These are phyloP conservation scores for Aspergillus caelatus DNA, from an alignment of 2,329 filamentous ascomycete species.

Conservation along the genomic window DNA sequence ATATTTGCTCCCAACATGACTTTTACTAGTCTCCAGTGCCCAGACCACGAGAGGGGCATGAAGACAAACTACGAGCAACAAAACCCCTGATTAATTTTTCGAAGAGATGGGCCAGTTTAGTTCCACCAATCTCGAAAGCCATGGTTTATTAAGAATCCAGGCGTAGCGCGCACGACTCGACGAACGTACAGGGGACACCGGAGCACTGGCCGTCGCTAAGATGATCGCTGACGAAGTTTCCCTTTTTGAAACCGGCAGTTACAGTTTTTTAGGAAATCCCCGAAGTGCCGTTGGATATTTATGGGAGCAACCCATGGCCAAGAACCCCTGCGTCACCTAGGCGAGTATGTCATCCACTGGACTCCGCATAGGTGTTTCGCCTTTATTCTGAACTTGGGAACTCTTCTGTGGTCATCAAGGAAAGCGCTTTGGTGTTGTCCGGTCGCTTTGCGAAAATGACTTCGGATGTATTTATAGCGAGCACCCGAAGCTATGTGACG, in stretches of 20 bases:
- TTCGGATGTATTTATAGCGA: not conserved
- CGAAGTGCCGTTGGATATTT: not conserved
- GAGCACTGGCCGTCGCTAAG: not conserved
- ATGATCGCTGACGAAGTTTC: not conserved
- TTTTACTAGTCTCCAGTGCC: not conserved
- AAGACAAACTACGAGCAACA: not conserved
- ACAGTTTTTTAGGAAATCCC: too few species aligned
- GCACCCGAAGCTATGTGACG: not conserved
- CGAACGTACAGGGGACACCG: not conserved
- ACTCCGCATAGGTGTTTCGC: not conserved
- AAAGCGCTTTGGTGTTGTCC: not conserved
- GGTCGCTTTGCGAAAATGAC: not conserved
- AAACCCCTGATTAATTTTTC: conserved; percentile 11
- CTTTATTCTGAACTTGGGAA: not conserved
- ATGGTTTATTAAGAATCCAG: not conserved
- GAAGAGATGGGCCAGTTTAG: conserved; percentile 3
- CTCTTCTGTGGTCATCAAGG: not conserved
- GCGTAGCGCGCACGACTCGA: not conserved
- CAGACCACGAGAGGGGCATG: not conserved
- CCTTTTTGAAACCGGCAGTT: not conserved
- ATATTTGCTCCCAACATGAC: not conserved
- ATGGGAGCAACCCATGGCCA: not conserved
- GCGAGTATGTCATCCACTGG: not conserved
- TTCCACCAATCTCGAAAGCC: conserved; percentile 16
- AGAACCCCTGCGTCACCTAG: not conserved